Conservation (phyloP, 805 yeast genomes). For the Candida yuanshanica region DNA sequence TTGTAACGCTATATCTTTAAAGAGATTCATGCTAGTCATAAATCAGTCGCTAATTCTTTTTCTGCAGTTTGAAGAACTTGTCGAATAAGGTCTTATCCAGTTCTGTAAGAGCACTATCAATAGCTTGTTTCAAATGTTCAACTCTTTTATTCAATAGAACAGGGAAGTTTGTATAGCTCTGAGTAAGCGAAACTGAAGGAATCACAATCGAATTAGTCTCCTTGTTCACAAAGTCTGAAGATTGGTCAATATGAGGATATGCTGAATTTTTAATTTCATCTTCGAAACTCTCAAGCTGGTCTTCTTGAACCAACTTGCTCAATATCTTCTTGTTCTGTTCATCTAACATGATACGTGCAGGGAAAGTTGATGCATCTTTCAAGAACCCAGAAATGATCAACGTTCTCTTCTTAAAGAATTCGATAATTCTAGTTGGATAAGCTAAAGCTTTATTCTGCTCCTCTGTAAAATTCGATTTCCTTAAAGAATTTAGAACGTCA, state of each 20-base stretch:
- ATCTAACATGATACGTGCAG: constrained; percentile 24
- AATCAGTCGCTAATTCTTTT: not conserved
- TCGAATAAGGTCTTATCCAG: constrained; percentile 17
- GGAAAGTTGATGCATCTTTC: constrained; percentile 20
- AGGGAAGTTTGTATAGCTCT: constrained; percentile 19
- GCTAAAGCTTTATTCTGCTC: constrained; percentile 13
- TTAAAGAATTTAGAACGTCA: constrained; percentile 7
- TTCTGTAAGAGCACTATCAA: constrained; percentile 11
- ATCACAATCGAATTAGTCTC: constrained; percentile 21
- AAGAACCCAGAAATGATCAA: constrained; percentile 16
- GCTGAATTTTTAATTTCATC: constrained; percentile 14
- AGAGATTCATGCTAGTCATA: too few species aligned
- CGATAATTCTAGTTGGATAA: constrained; percentile 25
- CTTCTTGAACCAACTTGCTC: constrained; percentile 22
- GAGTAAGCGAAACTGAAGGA: constrained; percentile 19
- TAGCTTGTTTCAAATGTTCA: constrained; percentile 9
- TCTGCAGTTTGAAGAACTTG: constrained; percentile 4
- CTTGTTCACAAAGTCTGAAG: constrained; percentile 17
- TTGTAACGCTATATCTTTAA: too few species aligned
- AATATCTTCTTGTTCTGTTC: constrained; percentile 21
- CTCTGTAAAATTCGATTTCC: constrained; percentile 3
- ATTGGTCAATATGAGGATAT: constrained; percentile 21
- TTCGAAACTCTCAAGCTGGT: constrained; percentile 24
- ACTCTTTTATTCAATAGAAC: constrained; percentile 18
- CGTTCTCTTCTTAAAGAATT: constrained; percentile 25